Evolutionary conservation across 257 asterid genomes (phyloP).

Genomic region (Solanum chmielewskii): DNA sequence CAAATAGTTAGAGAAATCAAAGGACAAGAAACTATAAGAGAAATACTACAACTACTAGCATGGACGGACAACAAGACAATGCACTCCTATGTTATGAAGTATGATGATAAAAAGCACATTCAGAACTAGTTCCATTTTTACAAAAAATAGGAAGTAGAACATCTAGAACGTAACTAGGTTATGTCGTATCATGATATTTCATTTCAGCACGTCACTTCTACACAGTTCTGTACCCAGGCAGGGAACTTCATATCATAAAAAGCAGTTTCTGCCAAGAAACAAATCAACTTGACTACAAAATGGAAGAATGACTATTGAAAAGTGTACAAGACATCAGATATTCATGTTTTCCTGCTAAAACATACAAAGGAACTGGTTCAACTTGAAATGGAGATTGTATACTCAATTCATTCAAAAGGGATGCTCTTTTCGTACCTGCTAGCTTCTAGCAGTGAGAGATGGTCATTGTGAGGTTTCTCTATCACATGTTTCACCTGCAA

Average conservation of each 20-base stretch:
- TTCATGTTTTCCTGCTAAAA: not conserved
- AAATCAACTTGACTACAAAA: not conserved
- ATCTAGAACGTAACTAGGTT: not conserved
- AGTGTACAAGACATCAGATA: not conserved
- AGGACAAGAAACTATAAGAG: not conserved
- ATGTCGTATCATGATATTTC: not conserved
- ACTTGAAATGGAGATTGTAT: not conserved
- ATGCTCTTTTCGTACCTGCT: conserved; percentile 53
- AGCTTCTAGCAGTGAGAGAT: conserved; percentile 96
- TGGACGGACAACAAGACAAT: not conserved
- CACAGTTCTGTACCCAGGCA: not conserved
- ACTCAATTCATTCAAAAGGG: not conserved
- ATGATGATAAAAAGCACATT: not conserved
- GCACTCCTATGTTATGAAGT: not conserved
- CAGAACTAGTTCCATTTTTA: not conserved
- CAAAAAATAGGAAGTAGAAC: not conserved
- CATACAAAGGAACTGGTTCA: not conserved
- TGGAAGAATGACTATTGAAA: not conserved
- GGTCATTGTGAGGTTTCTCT: conserved; percentile 95
- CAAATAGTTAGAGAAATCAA: not conserved
- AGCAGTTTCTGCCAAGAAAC: not conserved
- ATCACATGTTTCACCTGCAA: conserved; percentile 76
- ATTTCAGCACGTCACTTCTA: not conserved
- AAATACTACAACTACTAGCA: not conserved
- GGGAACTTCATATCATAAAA: not conserved